Evolutionary conservation across 2,329 filamentous ascomycete genomes (phyloP).

Genomic region (Alternaria triticimaculans): DNA sequence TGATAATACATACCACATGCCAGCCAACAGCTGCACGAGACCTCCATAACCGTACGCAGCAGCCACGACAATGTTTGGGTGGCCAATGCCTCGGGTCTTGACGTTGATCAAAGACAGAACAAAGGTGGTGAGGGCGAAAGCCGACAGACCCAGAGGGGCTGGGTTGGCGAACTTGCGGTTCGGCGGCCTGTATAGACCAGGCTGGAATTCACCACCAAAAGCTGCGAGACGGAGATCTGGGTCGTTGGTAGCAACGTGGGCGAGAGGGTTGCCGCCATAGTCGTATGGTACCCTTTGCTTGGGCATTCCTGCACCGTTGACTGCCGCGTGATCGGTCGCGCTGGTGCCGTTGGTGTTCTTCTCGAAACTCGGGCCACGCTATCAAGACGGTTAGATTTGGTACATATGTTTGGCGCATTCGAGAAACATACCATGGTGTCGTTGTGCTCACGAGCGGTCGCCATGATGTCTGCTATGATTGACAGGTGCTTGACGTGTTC

Average conservation of each 20-base stretch:
- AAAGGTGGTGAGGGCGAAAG: conserved; percentile 71
- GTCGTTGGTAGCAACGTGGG: conserved; percentile 58
- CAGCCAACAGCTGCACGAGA: conserved; percentile 59
- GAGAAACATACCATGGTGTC: conserved; percentile 34
- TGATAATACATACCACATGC: conserved; percentile 60
- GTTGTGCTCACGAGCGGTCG: conserved; percentile 51
- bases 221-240: conserved; percentile 54
- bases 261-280: conserved; percentile 60
- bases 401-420: background rate
- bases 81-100: conserved; percentile 50
- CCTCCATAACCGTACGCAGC: conserved; percentile 59
- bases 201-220: conserved; percentile 61
- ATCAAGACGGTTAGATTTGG: conserved; percentile 13
- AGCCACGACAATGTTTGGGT: conserved; percentile 57
- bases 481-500: background rate
- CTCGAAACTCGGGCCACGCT: conserved; percentile 33
- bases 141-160: conserved; percentile 65
- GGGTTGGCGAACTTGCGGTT: conserved; percentile 64
- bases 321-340: conserved; percentile 49
- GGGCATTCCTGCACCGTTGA: conserved; percentile 32
- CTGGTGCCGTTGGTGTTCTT: conserved; percentile 42
- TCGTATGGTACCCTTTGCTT: conserved; percentile 56
- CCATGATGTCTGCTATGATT: conserved; percentile 43
- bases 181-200: conserved; percentile 55
- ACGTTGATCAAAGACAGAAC: conserved; percentile 61